Evolutionary conservation across 495 filamentous ascomycete species (phyloP).

Genomic region (Podospora comata): DNA sequence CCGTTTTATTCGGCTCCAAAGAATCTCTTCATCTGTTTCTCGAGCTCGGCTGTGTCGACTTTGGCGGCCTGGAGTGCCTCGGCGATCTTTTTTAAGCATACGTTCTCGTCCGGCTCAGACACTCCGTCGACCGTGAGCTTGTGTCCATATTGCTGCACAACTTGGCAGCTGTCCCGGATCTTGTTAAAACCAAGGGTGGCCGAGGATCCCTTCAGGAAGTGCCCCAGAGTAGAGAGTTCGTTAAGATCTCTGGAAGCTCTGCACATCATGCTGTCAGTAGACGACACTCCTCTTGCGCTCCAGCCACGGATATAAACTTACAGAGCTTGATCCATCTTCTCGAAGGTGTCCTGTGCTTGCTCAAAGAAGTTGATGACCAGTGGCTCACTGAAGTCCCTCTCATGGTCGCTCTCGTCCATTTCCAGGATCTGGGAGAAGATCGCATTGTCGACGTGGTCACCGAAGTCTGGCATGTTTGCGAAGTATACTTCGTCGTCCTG

Average conservation of each 20-base stretch:
- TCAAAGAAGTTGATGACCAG: conserved; percentile 93
- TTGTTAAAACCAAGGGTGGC: conserved; percentile 90
- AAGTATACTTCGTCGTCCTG: conserved; percentile 25
- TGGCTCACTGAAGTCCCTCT: conserved; percentile 71
- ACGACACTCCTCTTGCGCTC: neutral
- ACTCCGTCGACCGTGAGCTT: conserved; percentile 73
- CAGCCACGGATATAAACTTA: conserved; percentile 48
- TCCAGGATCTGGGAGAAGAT: conserved; percentile 95
- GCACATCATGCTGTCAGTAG: conserved; percentile 18
- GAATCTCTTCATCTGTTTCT: conserved; percentile 67
- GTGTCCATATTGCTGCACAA: conserved; percentile 90
- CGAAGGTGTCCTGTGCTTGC: conserved; percentile 82
- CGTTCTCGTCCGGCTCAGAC: conserved; percentile 58
- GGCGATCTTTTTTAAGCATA: conserved; percentile 65
- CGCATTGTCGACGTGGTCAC: conserved; percentile 68
- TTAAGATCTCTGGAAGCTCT: conserved; percentile 64
- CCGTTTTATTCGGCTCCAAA: conserved; percentile 39
- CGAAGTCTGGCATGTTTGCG: conserved; percentile 43
- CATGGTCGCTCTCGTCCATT: conserved; percentile 86
- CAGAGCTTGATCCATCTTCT: conserved; percentile 78
- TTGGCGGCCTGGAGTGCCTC: conserved; percentile 68
- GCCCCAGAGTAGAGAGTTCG: conserved; percentile 76
- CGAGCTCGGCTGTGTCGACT: conserved; percentile 72
- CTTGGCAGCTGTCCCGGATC: conserved; percentile 89
- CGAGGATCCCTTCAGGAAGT: conserved; percentile 98